Conservation (phyloP, 169 alveolate genomes). For the Plasmodium coatneyi region DNA sequence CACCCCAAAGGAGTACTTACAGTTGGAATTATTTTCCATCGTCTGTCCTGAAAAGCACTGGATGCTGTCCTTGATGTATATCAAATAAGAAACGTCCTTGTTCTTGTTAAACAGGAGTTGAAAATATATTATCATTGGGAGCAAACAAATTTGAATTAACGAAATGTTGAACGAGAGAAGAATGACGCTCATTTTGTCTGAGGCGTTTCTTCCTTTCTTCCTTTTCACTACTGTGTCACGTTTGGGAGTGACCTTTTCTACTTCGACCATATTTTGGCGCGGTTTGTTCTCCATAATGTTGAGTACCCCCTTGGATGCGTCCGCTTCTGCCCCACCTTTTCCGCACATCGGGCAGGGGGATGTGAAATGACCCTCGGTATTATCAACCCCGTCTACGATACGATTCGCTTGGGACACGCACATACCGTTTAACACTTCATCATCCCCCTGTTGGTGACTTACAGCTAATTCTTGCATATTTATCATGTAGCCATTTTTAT, state of each 20-base stretch:
- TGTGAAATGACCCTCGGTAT: neutral
- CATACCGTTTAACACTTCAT: neutral
- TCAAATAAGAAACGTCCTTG: conserved; percentile 32
- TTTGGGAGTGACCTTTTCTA: neutral
- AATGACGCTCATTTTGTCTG: conserved; percentile 44
- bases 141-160: conserved; percentile 28
- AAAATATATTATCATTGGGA: conserved; percentile 62
- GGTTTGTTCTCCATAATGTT: neutral
- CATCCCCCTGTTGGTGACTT: neutral
- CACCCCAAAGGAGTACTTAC: conserved; percentile 29
- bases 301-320: neutral
- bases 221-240: neutral
- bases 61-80: conserved; percentile 43
- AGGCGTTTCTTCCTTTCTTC: neutral
- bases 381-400: neutral
- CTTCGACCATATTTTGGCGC: neutral
- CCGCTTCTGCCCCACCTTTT: neutral
- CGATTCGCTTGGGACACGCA: neutral
- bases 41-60: conserved; percentile 48
- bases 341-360: neutral
- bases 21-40: conserved; percentile 50
- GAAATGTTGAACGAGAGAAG: conserved; percentile 48
- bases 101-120: conserved; percentile 43
- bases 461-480: neutral
- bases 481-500: neutral